Conservation (phyloP, 306 rosid species). For the Rosa multiflora region DNA sequence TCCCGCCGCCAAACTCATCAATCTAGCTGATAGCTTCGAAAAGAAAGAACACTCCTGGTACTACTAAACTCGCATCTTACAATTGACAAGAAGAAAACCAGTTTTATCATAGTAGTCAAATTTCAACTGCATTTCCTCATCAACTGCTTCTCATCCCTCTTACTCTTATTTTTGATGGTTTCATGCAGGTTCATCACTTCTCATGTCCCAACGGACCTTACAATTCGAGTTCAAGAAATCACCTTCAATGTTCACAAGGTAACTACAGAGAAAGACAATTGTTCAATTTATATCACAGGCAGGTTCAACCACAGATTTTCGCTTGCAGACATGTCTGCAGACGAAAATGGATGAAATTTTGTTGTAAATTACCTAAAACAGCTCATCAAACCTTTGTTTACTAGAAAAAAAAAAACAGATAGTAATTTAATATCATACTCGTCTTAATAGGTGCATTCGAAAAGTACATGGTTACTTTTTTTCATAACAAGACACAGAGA, state of each 20-base stretch:
- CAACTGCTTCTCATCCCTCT: background rate
- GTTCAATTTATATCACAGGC: background rate
- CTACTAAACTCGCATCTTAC: conserved; percentile 3
- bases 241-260: conserved; percentile 90
- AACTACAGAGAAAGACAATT: conserved; percentile 23
- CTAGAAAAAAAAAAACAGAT: background rate
- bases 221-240: conserved; percentile 63
- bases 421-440: background rate
- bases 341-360: background rate
- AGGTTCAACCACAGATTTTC: background rate
- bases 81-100: conserved; percentile 11
- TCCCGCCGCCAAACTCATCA: conserved; percentile 55
- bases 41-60: conserved; percentile 65
- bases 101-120: background rate
- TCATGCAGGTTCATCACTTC: conserved; percentile 76
- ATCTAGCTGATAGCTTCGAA: conserved; percentile 48
- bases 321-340: background rate
- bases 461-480: background rate
- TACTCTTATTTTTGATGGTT: conserved; percentile 14
- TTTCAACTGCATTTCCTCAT: background rate
- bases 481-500: background rate
- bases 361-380: background rate
- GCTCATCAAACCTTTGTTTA: background rate
- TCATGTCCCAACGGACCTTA: conserved; percentile 76
- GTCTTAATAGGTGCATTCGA: background rate